Evolutionary conservation across 2,329 filamentous ascomycete species (phyloP).

Genomic region (Phymatotrichopsis omnivora): DNA sequence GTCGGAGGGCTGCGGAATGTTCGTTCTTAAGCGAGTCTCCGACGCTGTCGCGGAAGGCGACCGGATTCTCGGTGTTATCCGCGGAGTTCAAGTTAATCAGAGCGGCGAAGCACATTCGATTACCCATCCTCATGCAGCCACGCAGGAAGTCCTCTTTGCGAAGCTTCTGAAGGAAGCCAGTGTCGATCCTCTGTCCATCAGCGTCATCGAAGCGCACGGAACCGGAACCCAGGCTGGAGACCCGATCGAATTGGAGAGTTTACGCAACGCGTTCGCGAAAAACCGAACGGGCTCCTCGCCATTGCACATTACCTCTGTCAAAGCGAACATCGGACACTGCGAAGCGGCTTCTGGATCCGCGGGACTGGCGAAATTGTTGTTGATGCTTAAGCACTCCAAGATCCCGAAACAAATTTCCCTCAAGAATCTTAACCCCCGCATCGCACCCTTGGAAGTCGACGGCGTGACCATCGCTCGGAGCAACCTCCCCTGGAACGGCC

Average conservation of each 20-base stretch:
- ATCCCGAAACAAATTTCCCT: constrained; percentile 61
- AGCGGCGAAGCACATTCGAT: constrained; percentile 73
- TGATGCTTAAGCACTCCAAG: constrained; percentile 53
- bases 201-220: constrained; percentile 83
- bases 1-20: constrained; percentile 41
- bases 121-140: constrained; percentile 68
- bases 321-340: constrained; percentile 54
- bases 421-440: constrained; percentile 53
- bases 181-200: constrained; percentile 64
- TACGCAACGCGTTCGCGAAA: constrained; percentile 53
- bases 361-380: constrained; percentile 49
- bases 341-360: constrained; percentile 50
- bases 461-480: constrained; percentile 51
- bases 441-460: constrained; percentile 46
- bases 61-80: constrained; percentile 58
- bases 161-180: constrained; percentile 61
- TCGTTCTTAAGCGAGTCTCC: constrained; percentile 44
- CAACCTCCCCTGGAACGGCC: constrained; percentile 36
- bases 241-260: constrained; percentile 68
- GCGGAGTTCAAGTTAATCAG: constrained; percentile 68
- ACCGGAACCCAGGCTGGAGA: constrained; percentile 82
- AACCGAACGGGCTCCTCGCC: constrained; percentile 41
- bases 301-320: constrained; percentile 52
- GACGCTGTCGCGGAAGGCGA: constrained; percentile 44
- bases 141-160: constrained; percentile 61